These are phyloP conservation scores for Paramecium sonneborni DNA, from an alignment of 73 alveolate genomes.

Conservation along the genomic window DNA sequence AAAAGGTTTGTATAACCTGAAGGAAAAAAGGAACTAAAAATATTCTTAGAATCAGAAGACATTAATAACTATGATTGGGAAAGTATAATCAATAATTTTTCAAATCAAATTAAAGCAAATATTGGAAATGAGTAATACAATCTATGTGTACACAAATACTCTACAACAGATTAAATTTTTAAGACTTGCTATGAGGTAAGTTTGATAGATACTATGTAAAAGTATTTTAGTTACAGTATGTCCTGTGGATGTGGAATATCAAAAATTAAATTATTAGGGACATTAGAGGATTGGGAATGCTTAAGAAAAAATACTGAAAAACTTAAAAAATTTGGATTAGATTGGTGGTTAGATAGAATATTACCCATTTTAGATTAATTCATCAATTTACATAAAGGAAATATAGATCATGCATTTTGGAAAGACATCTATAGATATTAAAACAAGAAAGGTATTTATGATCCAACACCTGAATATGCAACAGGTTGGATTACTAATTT, in stretches of 20 bases:
- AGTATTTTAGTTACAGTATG: background rate
- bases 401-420: background rate
- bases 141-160: background rate
- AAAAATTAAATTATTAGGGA: constrained; percentile 17
- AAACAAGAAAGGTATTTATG: background rate
- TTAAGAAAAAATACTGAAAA: background rate
- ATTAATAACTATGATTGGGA: background rate
- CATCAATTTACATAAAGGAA: background rate
- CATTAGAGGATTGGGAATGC: background rate
- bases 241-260: constrained; percentile 32
- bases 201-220: constrained; percentile 32
- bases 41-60: background rate
- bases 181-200: background rate
- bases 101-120: background rate
- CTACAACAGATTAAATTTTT: background rate
- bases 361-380: background rate
- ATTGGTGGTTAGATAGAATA: background rate
- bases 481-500: constrained; percentile 1
- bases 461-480: background rate
- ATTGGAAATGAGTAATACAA: background rate
- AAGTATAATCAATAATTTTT: background rate
- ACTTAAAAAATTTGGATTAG: background rate
- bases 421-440: background rate
- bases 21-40: constrained; percentile 1
- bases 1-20: background rate